These are phyloP conservation scores for Colletotrichum sp. DNA, from an alignment of 2,329 filamentous ascomycete species.

Conservation along the genomic window DNA sequence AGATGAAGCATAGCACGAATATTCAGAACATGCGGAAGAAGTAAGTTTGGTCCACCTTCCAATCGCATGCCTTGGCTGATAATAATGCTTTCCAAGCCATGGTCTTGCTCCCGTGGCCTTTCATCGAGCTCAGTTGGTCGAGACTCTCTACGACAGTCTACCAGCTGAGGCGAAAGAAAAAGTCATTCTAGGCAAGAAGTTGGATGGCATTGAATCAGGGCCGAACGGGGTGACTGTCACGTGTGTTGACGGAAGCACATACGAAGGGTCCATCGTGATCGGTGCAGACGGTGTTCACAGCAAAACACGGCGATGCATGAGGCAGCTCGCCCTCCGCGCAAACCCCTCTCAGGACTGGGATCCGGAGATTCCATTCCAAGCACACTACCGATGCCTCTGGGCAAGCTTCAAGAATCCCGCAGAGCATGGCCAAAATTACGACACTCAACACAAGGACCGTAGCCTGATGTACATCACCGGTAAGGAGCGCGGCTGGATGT, in stretches of 20 bases:
- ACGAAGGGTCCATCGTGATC: slow-evolving; percentile 39
- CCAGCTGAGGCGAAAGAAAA: slow-evolving; percentile 28
- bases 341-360: slow-evolving; percentile 11
- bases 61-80: background rate
- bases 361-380: slow-evolving; percentile 15
- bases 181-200: slow-evolving; percentile 28
- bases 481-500: slow-evolving; percentile 32
- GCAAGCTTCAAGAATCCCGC: slow-evolving; percentile 28
- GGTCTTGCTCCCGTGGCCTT: slow-evolving; percentile 30
- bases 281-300: slow-evolving; percentile 49
- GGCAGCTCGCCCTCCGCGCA: slow-evolving; percentile 28
- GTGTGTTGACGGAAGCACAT: slow-evolving; percentile 35
- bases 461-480: slow-evolving; percentile 33
- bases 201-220: slow-evolving; percentile 25
- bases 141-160: slow-evolving; percentile 33
- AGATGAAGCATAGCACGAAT: background rate
- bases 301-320: slow-evolving; percentile 36
- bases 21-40: background rate
- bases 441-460: slow-evolving; percentile 32
- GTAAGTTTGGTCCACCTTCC: background rate
- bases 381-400: slow-evolving; percentile 38
- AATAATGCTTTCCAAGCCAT: slow-evolving; percentile 13
- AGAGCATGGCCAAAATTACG: slow-evolving; percentile 27
- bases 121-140: slow-evolving; percentile 38
- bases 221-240: slow-evolving; percentile 27